These are phyloP conservation scores for Betula pendula DNA, from an alignment of 306 rosid genomes.

Conservation along the genomic window DNA sequence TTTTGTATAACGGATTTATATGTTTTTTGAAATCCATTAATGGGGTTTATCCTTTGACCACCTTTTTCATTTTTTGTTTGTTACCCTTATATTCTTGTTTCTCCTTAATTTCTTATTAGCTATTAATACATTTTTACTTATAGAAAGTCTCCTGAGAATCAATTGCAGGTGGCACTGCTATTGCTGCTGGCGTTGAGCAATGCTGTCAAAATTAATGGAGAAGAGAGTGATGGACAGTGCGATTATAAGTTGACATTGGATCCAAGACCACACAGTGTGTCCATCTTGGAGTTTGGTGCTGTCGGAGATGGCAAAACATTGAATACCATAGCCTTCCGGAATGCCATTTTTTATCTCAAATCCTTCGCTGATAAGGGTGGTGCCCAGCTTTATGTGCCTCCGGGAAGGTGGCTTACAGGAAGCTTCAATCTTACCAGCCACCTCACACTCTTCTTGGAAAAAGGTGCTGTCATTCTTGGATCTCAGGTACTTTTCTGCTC, in stretches of 20 bases:
- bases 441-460: constrained; percentile 92
- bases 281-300: constrained; percentile 91
- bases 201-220: constrained; percentile 48
- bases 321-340: constrained; percentile 91
- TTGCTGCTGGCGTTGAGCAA: constrained; percentile 74
- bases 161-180: constrained; percentile 69
- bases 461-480: constrained; percentile 85
- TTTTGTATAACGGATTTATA: neutral
- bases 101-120: neutral
- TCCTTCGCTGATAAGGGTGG: constrained; percentile 98
- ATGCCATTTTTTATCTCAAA: constrained; percentile 93
- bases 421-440: constrained; percentile 95
- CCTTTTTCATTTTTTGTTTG: constrained; percentile 8
- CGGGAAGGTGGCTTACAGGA: constrained; percentile 94
- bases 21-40: neutral
- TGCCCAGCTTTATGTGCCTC: constrained; percentile 92
- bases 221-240: constrained; percentile 55
- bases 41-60: neutral
- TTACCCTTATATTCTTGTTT: neutral
- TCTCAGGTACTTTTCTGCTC: constrained; percentile 71
- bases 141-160: constrained; percentile 23
- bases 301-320: constrained; percentile 93
- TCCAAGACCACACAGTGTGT: constrained; percentile 93
- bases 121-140: neutral
- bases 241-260: constrained; percentile 41